phyloP scores from a whole-genome alignment of 306 rosid genomes.

The Vigna nakashimae region DNA sequence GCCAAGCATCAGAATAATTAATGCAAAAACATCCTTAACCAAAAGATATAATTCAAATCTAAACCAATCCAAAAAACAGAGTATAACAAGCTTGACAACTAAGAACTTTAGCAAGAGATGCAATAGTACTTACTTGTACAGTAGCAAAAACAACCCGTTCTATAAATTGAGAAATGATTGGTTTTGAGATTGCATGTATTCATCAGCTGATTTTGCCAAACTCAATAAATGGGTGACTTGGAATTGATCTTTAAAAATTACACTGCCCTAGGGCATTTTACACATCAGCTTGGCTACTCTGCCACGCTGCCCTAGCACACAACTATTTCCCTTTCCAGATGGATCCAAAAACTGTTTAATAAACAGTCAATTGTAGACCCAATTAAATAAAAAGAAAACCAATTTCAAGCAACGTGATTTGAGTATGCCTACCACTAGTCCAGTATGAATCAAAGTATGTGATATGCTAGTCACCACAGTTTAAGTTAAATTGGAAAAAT shows the following conservation, averaged over 20 bases:
- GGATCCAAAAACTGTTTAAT: neutral
- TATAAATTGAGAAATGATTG: neutral
- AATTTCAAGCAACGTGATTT: slow-evolving; percentile 15
- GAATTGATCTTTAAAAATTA: neutral
- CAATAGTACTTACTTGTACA: slow-evolving; percentile 12
- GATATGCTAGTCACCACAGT: slow-evolving; percentile 14
- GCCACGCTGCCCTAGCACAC: slow-evolving; percentile 32
- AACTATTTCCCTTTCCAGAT: slow-evolving; percentile 28
- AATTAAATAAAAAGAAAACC: slow-evolving; percentile 1
- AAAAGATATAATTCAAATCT: too few species aligned
- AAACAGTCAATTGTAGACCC: slow-evolving; percentile 5
- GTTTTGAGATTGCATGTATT: neutral
- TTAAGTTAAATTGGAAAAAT: slow-evolving; percentile 7
- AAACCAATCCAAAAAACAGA: neutral
- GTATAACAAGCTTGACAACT: neutral
- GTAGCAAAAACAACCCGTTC: slow-evolving; percentile 1
- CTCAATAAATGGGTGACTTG: neutral
- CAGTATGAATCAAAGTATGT: neutral
- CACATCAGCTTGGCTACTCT: slow-evolving; percentile 10
- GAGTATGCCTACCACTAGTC: neutral
- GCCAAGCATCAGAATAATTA: slow-evolving; percentile 11
- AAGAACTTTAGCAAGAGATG: slow-evolving; percentile 7
- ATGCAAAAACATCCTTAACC: slow-evolving; percentile 9
- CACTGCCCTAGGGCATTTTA: neutral
- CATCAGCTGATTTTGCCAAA: neutral